A percentile compares a stretch with the other conserved stretches of the same genome.
phyloP scores from a whole-genome alignment of 768 basidiomycete species.

The Naganishia randhawae region DNA sequence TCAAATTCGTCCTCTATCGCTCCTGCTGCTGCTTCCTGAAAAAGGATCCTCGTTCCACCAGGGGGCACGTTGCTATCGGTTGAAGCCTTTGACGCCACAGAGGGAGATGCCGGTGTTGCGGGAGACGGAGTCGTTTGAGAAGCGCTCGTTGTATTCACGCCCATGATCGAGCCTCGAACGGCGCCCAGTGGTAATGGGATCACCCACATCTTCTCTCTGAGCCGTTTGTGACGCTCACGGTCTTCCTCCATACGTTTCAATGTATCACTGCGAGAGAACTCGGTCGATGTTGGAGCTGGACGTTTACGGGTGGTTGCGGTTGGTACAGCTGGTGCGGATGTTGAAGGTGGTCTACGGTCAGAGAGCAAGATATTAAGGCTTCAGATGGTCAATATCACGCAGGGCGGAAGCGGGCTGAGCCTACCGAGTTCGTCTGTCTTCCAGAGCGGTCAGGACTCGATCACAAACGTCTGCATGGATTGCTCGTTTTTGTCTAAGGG shows the following conservation, averaged over 20 bases:
- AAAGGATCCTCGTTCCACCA: not conserved
- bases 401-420: not conserved
- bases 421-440: slow-evolving; percentile 36
- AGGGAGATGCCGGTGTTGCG: slow-evolving; percentile 50
- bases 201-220: slow-evolving; percentile 81
- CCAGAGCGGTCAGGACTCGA: slow-evolving; percentile 58
- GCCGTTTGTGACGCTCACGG: slow-evolving; percentile 82
- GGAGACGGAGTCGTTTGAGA: slow-evolving; percentile 33
- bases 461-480: slow-evolving; percentile 75
- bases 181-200: slow-evolving; percentile 48
- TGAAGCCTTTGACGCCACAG: not conserved
- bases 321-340: not conserved
- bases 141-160: not conserved
- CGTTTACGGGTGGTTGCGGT: slow-evolving; percentile 24
- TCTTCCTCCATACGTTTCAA: slow-evolving; percentile 87
- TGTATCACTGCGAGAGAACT: slow-evolving; percentile 64
- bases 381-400: not conserved
- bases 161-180: not conserved
- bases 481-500: slow-evolving; percentile 79
- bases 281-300: slow-evolving; percentile 20
- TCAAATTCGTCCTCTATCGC: slow-evolving; percentile 54
- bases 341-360: not conserved
- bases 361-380: too few relatives aligned
- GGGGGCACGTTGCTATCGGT: slow-evolving; percentile 27
- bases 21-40: slow-evolving; percentile 21